Percentiles rank a stretch among this genome's conserved stretches.
phyloP scores from a whole-genome alignment of 768 basidiomycete genomes.

The Dacryopinax primogenitus region DNA sequence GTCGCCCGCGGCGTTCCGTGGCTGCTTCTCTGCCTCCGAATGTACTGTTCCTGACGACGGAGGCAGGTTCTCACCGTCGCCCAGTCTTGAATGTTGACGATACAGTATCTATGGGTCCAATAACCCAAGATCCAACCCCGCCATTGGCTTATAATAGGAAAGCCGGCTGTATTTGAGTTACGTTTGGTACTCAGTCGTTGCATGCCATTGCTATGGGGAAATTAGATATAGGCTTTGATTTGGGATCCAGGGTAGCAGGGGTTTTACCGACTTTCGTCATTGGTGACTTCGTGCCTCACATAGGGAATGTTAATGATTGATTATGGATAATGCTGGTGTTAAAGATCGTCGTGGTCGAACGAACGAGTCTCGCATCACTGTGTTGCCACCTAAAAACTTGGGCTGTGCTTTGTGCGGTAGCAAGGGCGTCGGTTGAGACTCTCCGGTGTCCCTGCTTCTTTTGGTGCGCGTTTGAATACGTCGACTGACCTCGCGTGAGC shows the following conservation, averaged over 20 bases:
- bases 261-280: background rate
- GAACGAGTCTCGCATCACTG: constrained; percentile 4
- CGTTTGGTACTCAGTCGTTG: background rate
- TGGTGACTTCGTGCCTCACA: background rate
- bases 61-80: constrained; percentile 7
- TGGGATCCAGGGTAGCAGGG: constrained; percentile 6
- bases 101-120: background rate
- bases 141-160: too few species aligned
- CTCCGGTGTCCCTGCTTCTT: background rate
- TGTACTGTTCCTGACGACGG: background rate
- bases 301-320: background rate
- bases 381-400: background rate
- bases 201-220: constrained; percentile 7
- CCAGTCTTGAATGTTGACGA: background rate
- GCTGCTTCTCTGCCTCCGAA: constrained; percentile 5
- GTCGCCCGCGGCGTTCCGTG: background rate
- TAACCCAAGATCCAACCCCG: background rate
- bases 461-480: constrained; percentile 7
- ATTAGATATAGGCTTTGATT: constrained; percentile 8
- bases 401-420: background rate
- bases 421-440: background rate
- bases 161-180: constrained; percentile 1
- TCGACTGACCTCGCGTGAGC: background rate
- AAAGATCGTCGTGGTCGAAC: background rate
- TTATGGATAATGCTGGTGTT: background rate